Evolutionary conservation across 2,329 filamentous ascomycete species (phyloP).

Genomic region (Hymenotorrendiella dingleyae): DNA sequence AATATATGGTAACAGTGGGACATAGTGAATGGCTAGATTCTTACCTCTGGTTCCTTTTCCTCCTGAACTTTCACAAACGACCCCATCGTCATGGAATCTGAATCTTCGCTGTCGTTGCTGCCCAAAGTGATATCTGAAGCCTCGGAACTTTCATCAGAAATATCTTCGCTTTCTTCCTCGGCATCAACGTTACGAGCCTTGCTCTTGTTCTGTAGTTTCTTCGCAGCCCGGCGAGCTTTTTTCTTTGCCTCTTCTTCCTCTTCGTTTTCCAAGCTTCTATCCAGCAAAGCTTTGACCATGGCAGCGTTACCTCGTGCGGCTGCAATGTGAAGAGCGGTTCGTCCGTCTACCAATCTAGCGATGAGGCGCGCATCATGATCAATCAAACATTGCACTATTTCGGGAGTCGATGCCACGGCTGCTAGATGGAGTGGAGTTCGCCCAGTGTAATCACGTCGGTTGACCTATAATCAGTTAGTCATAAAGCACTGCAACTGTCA

Average conservation of each 20-base stretch:
- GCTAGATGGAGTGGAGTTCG: conserved; percentile 75
- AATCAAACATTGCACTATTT: conserved; percentile 66
- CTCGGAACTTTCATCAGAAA: conserved; percentile 34
- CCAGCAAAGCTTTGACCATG: conserved; percentile 67
- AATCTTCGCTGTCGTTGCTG: conserved; percentile 24
- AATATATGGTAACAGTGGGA: not conserved
- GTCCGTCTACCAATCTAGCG: conserved; percentile 70
- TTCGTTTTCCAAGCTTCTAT: conserved; percentile 70
- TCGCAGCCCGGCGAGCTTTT: conserved; percentile 35
- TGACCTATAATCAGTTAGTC: conserved; percentile 43
- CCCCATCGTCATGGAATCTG: conserved; percentile 53
- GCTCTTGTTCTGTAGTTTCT: conserved; percentile 14
- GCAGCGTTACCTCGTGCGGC: conserved; percentile 61
- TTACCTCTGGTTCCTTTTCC: conserved; percentile 39
- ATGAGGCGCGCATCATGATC: conserved; percentile 68
- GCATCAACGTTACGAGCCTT: not conserved
- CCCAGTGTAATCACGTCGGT: conserved; percentile 72
- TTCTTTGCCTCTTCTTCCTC: conserved; percentile 56
- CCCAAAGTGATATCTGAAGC: conserved; percentile 27
- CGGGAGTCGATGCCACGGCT: conserved; percentile 58
- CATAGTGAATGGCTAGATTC: conserved; percentile 53
- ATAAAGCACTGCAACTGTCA: too few species aligned
- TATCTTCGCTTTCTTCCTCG: conserved; percentile 25
- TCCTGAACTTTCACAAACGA: conserved; percentile 66
- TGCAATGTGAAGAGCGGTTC: conserved; percentile 77